phyloP scores from a whole-genome alignment of 164 flowering plant species.

The Santalum album region DNA sequence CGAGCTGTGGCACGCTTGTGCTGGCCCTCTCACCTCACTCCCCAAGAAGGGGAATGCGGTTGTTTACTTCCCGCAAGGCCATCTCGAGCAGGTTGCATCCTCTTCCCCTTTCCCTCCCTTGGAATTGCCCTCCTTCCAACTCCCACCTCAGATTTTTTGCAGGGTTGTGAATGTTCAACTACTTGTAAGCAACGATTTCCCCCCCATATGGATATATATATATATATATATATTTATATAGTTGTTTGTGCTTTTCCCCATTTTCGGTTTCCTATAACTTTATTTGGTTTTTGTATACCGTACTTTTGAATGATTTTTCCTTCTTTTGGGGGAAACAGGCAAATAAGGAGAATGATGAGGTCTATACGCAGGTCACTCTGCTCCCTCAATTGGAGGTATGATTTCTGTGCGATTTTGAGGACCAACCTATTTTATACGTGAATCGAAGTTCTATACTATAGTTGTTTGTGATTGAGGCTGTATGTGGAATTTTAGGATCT shows the following conservation, averaged over 20 bases:
- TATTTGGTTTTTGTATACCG: neutral
- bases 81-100: constrained; percentile 64
- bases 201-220: neutral
- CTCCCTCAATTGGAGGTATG: constrained; percentile 78
- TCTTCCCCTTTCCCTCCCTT: constrained; percentile 38
- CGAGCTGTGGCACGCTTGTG: constrained; percentile 95
- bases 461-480: no score
- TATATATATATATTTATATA: neutral
- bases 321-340: constrained; percentile 40
- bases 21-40: constrained; percentile 75
- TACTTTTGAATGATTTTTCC: neutral
- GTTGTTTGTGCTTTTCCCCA: constrained; percentile 1
- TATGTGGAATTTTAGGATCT: neutral
- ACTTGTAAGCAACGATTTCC: constrained; percentile 41
- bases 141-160: constrained; percentile 81
- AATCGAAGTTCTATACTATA: no score
- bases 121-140: constrained; percentile 59
- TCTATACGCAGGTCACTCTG: constrained; percentile 72
- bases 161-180: constrained; percentile 71
- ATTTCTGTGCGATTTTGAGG: neutral
- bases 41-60: constrained; percentile 83
- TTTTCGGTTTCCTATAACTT: neutral
- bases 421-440: no score
- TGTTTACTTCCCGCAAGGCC: constrained; percentile 94
- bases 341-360: constrained; percentile 88